Evolutionary conservation across 1,139 yeast species (phyloP), one percentile per base, ranked within the genome.

Genomic region (Wickerhamiella infanticola): DNA sequence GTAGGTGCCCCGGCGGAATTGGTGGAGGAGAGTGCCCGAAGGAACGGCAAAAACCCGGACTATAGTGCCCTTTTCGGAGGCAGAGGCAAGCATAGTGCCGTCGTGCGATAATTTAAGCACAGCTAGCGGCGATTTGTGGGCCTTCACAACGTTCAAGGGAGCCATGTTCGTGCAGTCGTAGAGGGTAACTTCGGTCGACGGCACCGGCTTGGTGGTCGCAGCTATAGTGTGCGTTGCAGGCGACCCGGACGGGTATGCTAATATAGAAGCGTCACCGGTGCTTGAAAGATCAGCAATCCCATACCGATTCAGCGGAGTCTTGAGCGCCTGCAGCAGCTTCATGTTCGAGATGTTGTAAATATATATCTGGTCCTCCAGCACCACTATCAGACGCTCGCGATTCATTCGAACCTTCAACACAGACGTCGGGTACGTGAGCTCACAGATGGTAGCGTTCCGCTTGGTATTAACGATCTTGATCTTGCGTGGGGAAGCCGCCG

Each of bases 11-110:
- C 97, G 72, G 54, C 98, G 72, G 63, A 90, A 90, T 62, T 90
- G 97, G 58, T 77, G 85, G 44, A 88, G 65, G 57, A 88, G 84
- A 24, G 76, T 72, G 0, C 96, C 97, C 0, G 83, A 74, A 27
- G 80, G 81, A 1, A 85, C 85, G n/a, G 80, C 72, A 58, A 90
- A 90, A 1, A 90, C 84, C 48, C 98, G 69, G 1, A 90, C 77
- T 41, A 90, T 85, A 0, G 98, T 90, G 3, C 98, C 98, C 59
- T 86, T 86, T 53, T 85, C 95, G 18, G 95, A 83, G 1, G 97
- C 95, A 0, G 97, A 86, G 1, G 97, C 96, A 43, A 90, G 67
- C 43, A 85, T 62, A 0, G 79, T 69, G 1, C 98, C 98, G 58
- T 86, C 94, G 41, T 70, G 68, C 53, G 90, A 84, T 46, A 90